A percentile compares a stretch with the other conserved stretches of the same genome.
Conservation (phyloP, 148 eudicot genomes). For the Fallopia convolvulus region DNA sequence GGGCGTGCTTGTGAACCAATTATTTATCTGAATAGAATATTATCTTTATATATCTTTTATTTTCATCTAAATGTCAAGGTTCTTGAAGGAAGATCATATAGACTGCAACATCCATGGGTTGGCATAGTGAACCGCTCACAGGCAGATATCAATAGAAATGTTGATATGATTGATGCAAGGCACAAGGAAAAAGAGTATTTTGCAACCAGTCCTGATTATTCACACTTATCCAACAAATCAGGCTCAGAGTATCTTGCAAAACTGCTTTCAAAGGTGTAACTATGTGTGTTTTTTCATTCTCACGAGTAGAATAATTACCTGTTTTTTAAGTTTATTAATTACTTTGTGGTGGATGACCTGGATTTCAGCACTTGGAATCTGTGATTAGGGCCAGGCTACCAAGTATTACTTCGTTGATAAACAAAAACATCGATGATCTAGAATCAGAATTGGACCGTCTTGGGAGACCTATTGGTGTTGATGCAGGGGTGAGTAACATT, state of each 20-base stretch:
- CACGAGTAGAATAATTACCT: not conserved
- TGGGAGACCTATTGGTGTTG: slow-evolving; percentile 48
- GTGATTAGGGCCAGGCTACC: slow-evolving; percentile 44
- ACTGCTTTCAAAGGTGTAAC: slow-evolving; percentile 58
- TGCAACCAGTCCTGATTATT: slow-evolving; percentile 66
- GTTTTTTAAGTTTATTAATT: not conserved
- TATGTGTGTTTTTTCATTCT: not conserved
- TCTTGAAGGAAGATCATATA: slow-evolving; percentile 80
- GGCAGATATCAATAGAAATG: slow-evolving; percentile 67
- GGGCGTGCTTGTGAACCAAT: not conserved
- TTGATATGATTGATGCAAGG: slow-evolving; percentile 67
- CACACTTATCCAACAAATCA: slow-evolving; percentile 59
- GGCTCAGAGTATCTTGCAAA: slow-evolving; percentile 84
- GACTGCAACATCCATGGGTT: slow-evolving; percentile 78
- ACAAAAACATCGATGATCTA: slow-evolving; percentile 39
- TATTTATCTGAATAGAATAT: not conserved
- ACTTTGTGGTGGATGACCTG: not conserved
- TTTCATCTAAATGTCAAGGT: slow-evolving; percentile 32
- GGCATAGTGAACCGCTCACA: slow-evolving; percentile 89
- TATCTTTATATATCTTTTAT: not conserved
- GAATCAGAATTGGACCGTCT: slow-evolving; percentile 46
- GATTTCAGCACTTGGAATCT: slow-evolving; percentile 45
- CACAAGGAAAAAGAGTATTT: slow-evolving; percentile 67
- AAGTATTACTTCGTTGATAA: slow-evolving; percentile 36
- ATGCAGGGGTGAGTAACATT: slow-evolving; percentile 44